Evolutionary conservation across 2,329 filamentous ascomycete species (phyloP).

Genomic region (Claviceps africana): DNA sequence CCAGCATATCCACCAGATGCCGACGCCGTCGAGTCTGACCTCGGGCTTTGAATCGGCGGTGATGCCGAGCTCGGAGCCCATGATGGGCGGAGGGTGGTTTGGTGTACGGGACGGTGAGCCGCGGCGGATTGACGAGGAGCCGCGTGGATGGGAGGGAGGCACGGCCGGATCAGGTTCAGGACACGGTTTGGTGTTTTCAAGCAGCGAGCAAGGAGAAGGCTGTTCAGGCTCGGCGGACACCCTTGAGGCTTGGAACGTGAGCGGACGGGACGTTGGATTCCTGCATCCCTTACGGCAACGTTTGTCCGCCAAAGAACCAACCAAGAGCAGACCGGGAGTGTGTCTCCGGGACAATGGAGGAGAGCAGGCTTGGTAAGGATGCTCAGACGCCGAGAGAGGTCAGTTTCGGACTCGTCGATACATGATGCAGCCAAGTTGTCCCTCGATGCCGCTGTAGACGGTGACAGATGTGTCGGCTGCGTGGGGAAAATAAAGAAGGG

Average conservation of each 20-base stretch:
- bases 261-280: neutral
- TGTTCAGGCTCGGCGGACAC: neutral
- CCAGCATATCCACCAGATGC: constrained; percentile 22
- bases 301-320: neutral
- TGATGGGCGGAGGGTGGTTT: constrained; percentile 2
- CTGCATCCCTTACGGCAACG: neutral
- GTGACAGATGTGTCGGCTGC: neutral
- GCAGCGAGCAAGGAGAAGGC: neutral
- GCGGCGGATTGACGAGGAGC: neutral
- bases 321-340: neutral
- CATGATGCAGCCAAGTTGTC: neutral
- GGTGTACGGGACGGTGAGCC: neutral
- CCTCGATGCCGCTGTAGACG: neutral
- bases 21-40: constrained; percentile 14
- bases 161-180: neutral
- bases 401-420: neutral
- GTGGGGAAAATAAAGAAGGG: neutral
- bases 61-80: constrained; percentile 15
- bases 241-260: neutral
- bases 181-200: neutral
- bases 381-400: neutral
- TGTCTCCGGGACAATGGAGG: no score
- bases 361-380: neutral
- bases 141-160: neutral
- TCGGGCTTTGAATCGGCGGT: constrained; percentile 9